phyloP scores from a whole-genome alignment of 345 rosid genomes.

The Citrus reticulata region DNA sequence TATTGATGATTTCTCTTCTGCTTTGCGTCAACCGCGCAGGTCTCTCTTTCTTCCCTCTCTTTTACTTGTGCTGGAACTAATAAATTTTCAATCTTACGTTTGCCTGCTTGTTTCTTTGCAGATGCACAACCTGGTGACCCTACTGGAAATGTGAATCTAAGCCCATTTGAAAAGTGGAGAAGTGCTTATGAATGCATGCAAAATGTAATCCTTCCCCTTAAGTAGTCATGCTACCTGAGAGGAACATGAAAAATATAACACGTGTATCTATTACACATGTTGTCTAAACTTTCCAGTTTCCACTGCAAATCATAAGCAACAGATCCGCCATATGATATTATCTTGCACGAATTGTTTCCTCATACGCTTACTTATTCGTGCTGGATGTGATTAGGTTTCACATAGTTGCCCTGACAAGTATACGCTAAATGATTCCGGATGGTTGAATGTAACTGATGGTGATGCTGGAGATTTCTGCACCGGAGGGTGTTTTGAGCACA shows the following conservation, averaged over 20 bases:
- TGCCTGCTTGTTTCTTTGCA: background rate
- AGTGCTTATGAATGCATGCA: conserved; percentile 28
- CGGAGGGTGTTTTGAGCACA: conserved; percentile 8
- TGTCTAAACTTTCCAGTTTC: too few species aligned
- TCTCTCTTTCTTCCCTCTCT: background rate
- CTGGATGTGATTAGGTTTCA: background rate
- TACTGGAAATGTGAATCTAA: conserved; percentile 12
- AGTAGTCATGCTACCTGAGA: background rate
- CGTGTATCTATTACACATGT: background rate
- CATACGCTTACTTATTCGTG: background rate
- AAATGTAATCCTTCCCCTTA: conserved; percentile 9
- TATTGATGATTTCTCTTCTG: conserved; percentile 15
- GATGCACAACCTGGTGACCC: conserved; percentile 17
- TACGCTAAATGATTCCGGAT: conserved; percentile 11
- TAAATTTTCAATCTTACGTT: background rate
- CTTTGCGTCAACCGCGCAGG: conserved; percentile 5
- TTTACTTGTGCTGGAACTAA: background rate
- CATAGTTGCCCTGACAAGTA: background rate
- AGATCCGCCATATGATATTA: too few species aligned
- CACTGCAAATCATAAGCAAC: too few species aligned
- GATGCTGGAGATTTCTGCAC: conserved; percentile 13
- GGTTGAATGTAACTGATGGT: conserved; percentile 8
- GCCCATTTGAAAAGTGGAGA: conserved; percentile 28
- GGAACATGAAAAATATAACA: background rate
- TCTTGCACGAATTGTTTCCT: too few species aligned